Conservation (phyloP, 2,329 filamentous ascomycete species). For the Nemania sp. region DNA sequence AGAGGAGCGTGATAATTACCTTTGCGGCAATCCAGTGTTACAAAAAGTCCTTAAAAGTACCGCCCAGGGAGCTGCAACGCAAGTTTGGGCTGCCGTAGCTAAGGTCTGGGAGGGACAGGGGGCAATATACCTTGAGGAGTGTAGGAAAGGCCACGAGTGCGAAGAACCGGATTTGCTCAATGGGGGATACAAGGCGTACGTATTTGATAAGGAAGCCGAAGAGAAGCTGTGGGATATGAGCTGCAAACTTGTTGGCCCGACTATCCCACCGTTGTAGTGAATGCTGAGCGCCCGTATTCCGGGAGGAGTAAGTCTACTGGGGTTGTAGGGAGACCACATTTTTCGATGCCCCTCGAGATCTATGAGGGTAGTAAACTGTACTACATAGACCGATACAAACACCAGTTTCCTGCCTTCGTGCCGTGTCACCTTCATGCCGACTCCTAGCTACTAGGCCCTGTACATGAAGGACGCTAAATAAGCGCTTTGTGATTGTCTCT, state of each 20-base stretch:
- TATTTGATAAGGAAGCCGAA: constrained; percentile 19
- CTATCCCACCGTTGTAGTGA: too few relatives aligned
- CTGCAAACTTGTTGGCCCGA: background rate
- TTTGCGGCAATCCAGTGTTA: background rate
- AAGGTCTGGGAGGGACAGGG: constrained; percentile 28
- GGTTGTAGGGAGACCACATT: too few relatives aligned
- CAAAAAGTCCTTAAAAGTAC: constrained; percentile 19
- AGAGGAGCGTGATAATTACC: background rate
- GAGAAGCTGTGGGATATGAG: constrained; percentile 24
- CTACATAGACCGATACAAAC: too few relatives aligned
- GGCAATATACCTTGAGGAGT: constrained; percentile 26
- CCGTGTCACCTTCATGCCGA: too few relatives aligned
- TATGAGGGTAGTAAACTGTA: too few relatives aligned
- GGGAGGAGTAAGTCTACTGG: too few relatives aligned
- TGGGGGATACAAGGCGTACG: constrained; percentile 24
- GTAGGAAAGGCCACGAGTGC: constrained; percentile 22
- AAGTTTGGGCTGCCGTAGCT: constrained; percentile 22
- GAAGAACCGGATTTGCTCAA: constrained; percentile 17
- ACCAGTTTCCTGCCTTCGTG: too few relatives aligned
- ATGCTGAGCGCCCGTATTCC: too few relatives aligned
- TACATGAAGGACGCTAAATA: too few relatives aligned
- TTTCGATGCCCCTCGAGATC: too few relatives aligned
- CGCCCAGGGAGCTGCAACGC: constrained; percentile 22
- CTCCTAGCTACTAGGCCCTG: too few relatives aligned
- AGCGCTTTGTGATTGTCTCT: too few relatives aligned